Base-by-base conservation (phyloP, 176 grass and related monocot species). In the Calamus simplicifolius region DNA sequence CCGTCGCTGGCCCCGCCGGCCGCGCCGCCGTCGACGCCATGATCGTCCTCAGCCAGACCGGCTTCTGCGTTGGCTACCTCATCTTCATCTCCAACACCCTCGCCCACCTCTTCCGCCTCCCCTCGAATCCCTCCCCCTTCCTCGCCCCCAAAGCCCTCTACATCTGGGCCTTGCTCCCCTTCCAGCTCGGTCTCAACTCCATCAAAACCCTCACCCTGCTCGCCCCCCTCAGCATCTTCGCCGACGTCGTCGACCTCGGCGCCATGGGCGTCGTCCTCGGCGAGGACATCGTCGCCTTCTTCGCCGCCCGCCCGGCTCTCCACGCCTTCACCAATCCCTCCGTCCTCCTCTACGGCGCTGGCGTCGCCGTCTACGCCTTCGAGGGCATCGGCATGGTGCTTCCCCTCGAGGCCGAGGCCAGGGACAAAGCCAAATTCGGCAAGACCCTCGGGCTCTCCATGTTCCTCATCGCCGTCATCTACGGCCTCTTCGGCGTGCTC, bases 21-120 rank as follows among this genome's bases (percentile, higher is more conserved):
- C 80, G 93, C 4, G 80, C 88, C 61, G 74, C 73, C 16, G 81
- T 97, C 3, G 93, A 92, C 68, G 31, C 51, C 48, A 97, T 97
- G 93, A 89, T 97, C 68, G 93, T 97, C 56, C 87, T 97, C 87
- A 91, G 87, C 78, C 93, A 97, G 69, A 54, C 73, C 25, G 89
- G 87, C 18, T 97, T 97, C 77, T 97, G 87, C 74, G 75, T 92
- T 28, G 87, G 93, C 26, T 97, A 97, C 85, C 76, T 96, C 17
- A 77, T 96, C 63, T 96, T 96, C 72, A 90, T 96, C 49, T 81
- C 80, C 83, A 96, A 85, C 78, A 77, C 93, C 43, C 50, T 91
- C 53, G 65, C 69, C 4, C 75, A 88, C 74, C 87, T 91, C 58
- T 84, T 77, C 79, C 83, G 78, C 0, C 8, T 96, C 51, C 5